phyloP scores from a whole-genome alignment of 2,329 filamentous ascomycete genomes.

The Myriosclerotinia curreyana region DNA sequence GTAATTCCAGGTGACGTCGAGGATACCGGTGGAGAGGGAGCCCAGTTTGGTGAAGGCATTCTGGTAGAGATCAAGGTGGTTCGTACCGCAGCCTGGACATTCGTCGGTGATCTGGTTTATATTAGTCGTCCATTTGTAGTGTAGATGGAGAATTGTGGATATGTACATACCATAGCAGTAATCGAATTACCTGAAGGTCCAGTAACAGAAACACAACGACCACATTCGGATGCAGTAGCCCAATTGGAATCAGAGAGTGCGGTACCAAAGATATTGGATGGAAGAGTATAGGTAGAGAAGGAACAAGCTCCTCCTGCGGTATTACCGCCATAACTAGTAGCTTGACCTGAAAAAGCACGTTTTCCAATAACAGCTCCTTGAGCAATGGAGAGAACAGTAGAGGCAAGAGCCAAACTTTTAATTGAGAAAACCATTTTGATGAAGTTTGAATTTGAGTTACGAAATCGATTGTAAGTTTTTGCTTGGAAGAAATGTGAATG shows the following conservation, averaged over 20 bases:
- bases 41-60: conserved; percentile 50
- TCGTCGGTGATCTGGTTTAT: conserved; percentile 51
- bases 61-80: conserved; percentile 56
- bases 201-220: conserved; percentile 58
- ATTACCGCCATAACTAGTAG: conserved; percentile 56
- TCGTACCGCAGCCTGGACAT: conserved; percentile 53
- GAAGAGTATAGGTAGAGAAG: conserved; percentile 61
- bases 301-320: conserved; percentile 59
- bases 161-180: conserved; percentile 58
- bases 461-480: not conserved
- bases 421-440: conserved; percentile 34
- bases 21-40: conserved; percentile 46
- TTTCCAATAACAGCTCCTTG: conserved; percentile 32
- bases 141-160: not conserved
- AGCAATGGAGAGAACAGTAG: conserved; percentile 30
- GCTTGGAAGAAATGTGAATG: not conserved
- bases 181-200: conserved; percentile 55
- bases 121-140: not conserved
- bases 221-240: conserved; percentile 55
- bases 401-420: conserved; percentile 26
- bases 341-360: conserved; percentile 41
- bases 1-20: conserved; percentile 49
- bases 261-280: conserved; percentile 56
- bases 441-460: conserved; percentile 6
- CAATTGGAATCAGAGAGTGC: conserved; percentile 59